These are phyloP conservation scores for Blastomyces gilchristii DNA, from an alignment of 2,329 filamentous ascomycete species.

Conservation along the genomic window DNA sequence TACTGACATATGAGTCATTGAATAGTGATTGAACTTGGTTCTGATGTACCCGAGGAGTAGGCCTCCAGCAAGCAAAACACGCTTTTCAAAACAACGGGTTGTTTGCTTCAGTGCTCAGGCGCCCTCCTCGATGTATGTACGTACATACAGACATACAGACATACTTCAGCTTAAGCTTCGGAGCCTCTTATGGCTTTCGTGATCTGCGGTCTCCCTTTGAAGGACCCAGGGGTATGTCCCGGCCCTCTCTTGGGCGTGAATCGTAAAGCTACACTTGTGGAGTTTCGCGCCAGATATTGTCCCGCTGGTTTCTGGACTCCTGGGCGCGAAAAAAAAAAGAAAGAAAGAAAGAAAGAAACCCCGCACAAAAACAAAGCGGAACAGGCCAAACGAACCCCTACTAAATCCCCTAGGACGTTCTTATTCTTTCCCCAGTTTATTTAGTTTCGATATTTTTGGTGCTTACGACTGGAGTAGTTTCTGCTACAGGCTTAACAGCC, in stretches of 20 bases:
- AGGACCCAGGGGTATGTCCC: not conserved
- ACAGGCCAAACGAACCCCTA: not conserved
- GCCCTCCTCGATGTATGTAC: not conserved
- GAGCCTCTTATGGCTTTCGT: not conserved
- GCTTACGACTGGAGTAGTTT: not conserved
- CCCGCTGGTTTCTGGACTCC: not conserved
- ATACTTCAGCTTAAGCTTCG: not conserved
- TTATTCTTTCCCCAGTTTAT: not conserved
- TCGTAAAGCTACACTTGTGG: no score
- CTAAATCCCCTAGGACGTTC: not conserved
- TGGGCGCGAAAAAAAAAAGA: not conserved
- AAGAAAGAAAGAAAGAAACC: no score
- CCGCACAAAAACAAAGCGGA: not conserved
- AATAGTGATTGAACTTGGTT: not conserved
- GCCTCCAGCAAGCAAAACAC: not conserved
- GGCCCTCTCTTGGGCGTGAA: no score
- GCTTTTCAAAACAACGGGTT: not conserved
- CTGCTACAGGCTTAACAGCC: not conserved
- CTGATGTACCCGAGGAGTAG: not conserved
- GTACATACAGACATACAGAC: no score
- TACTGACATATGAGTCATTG: not conserved
- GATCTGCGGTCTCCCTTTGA: slow-evolving; percentile 12
- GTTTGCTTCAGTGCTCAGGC: not conserved
- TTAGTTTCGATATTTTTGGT: not conserved
- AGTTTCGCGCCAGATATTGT: no score